Base-by-base conservation (phyloP, 1,139 yeast genomes). In the Lodderomyces parapsilosis region DNA sequence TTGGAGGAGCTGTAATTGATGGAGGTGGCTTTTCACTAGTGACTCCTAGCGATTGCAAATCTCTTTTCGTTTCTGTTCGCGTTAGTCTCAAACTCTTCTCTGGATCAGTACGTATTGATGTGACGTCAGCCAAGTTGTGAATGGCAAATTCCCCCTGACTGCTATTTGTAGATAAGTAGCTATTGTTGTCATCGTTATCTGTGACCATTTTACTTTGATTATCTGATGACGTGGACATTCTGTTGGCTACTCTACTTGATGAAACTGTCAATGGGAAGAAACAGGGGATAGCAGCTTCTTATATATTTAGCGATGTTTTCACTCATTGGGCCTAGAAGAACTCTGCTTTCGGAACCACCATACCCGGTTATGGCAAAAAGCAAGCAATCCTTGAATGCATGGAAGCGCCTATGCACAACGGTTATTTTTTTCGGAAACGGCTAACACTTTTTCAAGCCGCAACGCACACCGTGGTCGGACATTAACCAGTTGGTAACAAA, bases 41-140 rank as follows among this genome's bases (percentile, higher is more conserved):
- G 18, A 86, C 52, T 41, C 95, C 95, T 56, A 76, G 66, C 8
- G 80, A 83, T 41, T 73, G 76, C 42, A 87, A 65, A 1, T 93
- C 80, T 55, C 80, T 78, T 14, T 74, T 80, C 1, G 94, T 87
- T 65, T 87, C 96, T 0, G 93, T 83, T 49, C 62, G 56, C 3
- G 65, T 54, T 6, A 66, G 38, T 31, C 32, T 36, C 30, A 49
- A 46, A 3, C 22, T 28, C 15, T 41, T 33, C 24, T 41, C 40
- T 31, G 15, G 27, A 11, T 34, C 37, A 7, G 33, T 15, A n/a
- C 10, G 19, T 17, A 30, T 30, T 14, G 33, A 30, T 6, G 33
- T 30, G 19, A 30, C 33, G 15, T 30, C 33, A n/a, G 18, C 19
- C 4, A 30, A 17, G 19, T 30, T 30, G 9, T 30, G 33, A 8